These are phyloP conservation scores for Eucalyptus polyanthemos DNA, from an alignment of 345 rosid species.

Conservation along the genomic window DNA sequence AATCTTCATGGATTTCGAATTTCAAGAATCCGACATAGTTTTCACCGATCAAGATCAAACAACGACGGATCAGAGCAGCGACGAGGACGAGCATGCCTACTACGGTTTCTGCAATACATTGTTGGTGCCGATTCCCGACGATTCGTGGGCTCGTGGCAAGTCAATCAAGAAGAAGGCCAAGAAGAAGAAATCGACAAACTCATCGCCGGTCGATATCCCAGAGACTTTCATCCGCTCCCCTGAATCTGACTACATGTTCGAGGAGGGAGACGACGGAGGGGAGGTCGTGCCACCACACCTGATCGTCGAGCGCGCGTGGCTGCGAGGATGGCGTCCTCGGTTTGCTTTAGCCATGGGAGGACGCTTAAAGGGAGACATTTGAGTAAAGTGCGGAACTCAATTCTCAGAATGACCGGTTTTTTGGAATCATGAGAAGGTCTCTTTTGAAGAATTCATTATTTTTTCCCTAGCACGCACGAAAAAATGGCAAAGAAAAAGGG, in stretches of 20 bases:
- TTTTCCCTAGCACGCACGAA: background rate
- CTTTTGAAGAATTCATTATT: background rate
- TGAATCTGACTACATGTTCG: background rate
- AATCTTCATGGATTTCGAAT: constrained; percentile 10
- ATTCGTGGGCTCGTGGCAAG: background rate
- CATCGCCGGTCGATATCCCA: constrained; percentile 19
- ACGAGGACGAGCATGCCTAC: background rate
- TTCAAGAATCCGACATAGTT: constrained; percentile 39
- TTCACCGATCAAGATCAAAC: constrained; percentile 10
- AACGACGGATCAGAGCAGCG: background rate
- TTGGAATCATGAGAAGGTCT: constrained; percentile 35
- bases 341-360: constrained; percentile 73
- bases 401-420: constrained; percentile 85
- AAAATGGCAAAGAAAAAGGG: background rate
- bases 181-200: background rate
- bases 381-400: constrained; percentile 61
- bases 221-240: background rate
- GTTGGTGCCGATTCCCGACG: background rate
- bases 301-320: constrained; percentile 35
- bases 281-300: constrained; percentile 59
- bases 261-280: constrained; percentile 16
- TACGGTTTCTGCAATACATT: background rate
- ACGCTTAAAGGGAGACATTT: constrained; percentile 76
- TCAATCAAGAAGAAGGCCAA: background rate
- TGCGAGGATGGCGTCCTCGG: constrained; percentile 65